phyloP scores from a whole-genome alignment of 306 rosid genomes.

The Rosa persica region DNA sequence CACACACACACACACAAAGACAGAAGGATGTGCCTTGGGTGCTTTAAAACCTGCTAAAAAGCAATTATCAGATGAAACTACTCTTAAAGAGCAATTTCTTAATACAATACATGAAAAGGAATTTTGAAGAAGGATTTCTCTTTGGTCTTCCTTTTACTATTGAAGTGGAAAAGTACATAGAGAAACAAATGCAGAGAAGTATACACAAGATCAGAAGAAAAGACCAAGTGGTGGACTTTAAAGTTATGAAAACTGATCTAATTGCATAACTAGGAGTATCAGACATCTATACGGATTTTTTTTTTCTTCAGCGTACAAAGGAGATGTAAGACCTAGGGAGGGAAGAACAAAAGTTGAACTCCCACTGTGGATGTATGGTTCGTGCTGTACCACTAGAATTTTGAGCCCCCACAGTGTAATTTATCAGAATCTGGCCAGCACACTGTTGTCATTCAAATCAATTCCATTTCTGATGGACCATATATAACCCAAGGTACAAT shows the following conservation, averaged over 20 bases:
- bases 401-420: not conserved
- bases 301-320: not conserved
- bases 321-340: not conserved
- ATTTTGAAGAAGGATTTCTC: not conserved
- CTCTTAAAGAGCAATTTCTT: not conserved
- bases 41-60: not conserved
- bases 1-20: not conserved
- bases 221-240: not conserved
- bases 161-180: not conserved
- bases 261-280: constrained; percentile 2
- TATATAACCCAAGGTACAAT: not conserved
- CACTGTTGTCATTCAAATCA: not conserved
- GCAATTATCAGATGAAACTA: not conserved
- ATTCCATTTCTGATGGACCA: not conserved
- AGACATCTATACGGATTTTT: not conserved
- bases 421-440: not conserved
- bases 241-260: constrained; percentile 6
- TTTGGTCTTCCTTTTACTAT: not conserved
- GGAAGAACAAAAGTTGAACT: not conserved
- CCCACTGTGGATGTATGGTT: not conserved
- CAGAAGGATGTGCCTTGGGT: not conserved
- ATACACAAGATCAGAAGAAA: not conserved
- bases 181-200: not conserved
- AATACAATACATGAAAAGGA: not conserved
- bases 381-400: not conserved